Conservation (phyloP, 1,139 yeast species). For the Meyerozyma guilliermondii region DNA sequence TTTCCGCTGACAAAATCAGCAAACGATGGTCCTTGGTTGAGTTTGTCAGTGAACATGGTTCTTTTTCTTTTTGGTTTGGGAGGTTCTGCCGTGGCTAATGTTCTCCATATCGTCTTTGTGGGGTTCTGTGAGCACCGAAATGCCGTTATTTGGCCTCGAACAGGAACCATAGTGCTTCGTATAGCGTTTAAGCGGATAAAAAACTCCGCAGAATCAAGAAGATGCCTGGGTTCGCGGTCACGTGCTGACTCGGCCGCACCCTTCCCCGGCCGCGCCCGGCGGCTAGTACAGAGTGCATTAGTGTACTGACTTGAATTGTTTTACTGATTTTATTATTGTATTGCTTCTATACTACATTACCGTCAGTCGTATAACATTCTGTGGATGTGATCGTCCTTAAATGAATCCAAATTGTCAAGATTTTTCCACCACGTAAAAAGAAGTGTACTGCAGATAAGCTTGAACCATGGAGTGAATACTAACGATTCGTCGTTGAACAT, state of each 20-base stretch:
- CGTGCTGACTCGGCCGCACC: not conserved
- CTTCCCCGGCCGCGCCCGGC: no score
- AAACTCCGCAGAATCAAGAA: not conserved
- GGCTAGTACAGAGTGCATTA: no score
- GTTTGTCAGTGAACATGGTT: conserved; percentile 63
- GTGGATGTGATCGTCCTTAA: conserved; percentile 42
- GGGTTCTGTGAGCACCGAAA: not conserved
- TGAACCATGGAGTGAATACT: conserved; percentile 96
- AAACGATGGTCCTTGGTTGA: conserved; percentile 87
- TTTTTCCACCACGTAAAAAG: conserved; percentile 92
- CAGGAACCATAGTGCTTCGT: not conserved
- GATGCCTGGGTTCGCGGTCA: not conserved
- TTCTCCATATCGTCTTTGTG: not conserved
- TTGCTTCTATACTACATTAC: not conserved
- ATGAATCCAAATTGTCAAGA: conserved; percentile 50
- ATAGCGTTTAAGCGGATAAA: not conserved
- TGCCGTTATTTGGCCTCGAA: not conserved
- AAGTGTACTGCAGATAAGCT: conserved; percentile 85
- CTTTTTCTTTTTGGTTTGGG: conserved; percentile 35
- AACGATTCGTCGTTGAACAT: conserved; percentile 68
- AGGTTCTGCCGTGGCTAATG: not conserved
- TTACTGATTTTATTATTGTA: no score
- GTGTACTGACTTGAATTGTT: no score
- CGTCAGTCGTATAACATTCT: conserved; percentile 34
- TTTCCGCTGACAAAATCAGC: conserved; percentile 84